Base-by-base conservation (phyloP, 2,329 filamentous ascomycete genomes). In the Aureobasidium sp. region DNA sequence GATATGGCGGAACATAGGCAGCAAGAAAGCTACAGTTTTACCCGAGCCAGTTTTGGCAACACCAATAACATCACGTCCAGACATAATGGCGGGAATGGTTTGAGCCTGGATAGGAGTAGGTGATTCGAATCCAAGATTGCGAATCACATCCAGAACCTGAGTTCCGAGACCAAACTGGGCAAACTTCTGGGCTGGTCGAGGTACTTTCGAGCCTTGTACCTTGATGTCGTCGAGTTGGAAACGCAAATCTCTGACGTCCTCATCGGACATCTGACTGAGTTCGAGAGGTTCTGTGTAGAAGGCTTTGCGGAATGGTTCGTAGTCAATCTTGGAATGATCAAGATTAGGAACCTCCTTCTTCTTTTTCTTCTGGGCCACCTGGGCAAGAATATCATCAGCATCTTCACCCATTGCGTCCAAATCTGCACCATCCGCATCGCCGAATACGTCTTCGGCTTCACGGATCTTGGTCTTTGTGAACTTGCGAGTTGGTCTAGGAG, bases 1-100 rank as follows among this genome's bases (percentile, higher is more conserved):
- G 72, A 97, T 95, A 67, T 98, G 93, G 53, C 93, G 83, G 68
- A 98, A 96, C 89, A 97, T 96, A 32, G 93, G 93, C 39, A 98
- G 79, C 25, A 95, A 73, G 66, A 97, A 98, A 5, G 93, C 93
- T 62, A 97, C 83, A 0, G 93, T 98, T 74, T 98, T 98, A 67
- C 93, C 93, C 22, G 93, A 97, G 4, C 93, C 93, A 22, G 93
- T 98, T 74, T 97, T 97, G 16, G 93, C 93, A 50, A 98, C 90
- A 60, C 90, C 93, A 58, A 98, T 89, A 32, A 96, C 87, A 73
- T 98, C 93, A 60, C 90, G 83, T 8, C 93, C 93, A 24, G 90
- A 95, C 88, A 97, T 96, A 63, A 96, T 88, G 8, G 90, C 85
- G 2, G 93, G 93, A 56, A 97, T 83, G 2, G 93, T 93, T 69